Conservation (phyloP, 1,139 yeast species). For the Meyerozyma sp. region DNA sequence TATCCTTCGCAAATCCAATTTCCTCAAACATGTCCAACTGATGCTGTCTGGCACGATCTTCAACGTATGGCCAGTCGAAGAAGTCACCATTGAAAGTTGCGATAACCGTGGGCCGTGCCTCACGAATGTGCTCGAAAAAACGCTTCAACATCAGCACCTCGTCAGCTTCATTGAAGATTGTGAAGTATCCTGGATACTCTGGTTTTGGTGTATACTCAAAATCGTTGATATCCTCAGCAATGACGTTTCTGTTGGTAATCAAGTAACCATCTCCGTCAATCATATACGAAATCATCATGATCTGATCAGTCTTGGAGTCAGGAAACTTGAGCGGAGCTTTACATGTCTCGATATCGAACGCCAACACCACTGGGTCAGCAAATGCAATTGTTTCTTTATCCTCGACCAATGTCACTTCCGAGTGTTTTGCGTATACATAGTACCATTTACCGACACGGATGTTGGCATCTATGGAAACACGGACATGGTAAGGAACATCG, state of each 20-base stretch:
- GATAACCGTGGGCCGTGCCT: conserved; percentile 86
- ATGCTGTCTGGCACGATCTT: conserved; percentile 75
- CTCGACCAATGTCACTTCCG: conserved; percentile 52
- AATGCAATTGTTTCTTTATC: conserved; percentile 78
- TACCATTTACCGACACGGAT: conserved; percentile 97
- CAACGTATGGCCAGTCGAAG: conserved; percentile 99
- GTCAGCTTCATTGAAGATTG: conserved; percentile 84
- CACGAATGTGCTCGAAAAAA: conserved; percentile 88
- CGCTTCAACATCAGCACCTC: conserved; percentile 70
- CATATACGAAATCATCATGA: conserved; percentile 99
- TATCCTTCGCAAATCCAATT: conserved; percentile 88
- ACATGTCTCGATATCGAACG: conserved; percentile 97
- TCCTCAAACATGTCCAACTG: conserved; percentile 88
- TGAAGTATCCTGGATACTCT: conserved; percentile 86
- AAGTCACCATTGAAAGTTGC: conserved; percentile 98
- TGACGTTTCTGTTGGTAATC: conserved; percentile 91
- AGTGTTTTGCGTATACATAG: conserved; percentile 61
- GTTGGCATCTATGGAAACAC: conserved; percentile 86
- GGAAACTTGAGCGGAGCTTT: conserved; percentile 96
- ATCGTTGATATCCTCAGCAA: conserved; percentile 91
- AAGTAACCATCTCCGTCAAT: conserved; percentile 95
- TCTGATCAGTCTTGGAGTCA: conserved; percentile 84
- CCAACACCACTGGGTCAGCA: conserved; percentile 95
- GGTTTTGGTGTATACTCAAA: conserved; percentile 97
- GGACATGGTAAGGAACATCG: conserved; percentile 94